Evolutionary conservation across 108 stramenopile genomes (phyloP).

Genomic region (Nitzschia inconspicua): DNA sequence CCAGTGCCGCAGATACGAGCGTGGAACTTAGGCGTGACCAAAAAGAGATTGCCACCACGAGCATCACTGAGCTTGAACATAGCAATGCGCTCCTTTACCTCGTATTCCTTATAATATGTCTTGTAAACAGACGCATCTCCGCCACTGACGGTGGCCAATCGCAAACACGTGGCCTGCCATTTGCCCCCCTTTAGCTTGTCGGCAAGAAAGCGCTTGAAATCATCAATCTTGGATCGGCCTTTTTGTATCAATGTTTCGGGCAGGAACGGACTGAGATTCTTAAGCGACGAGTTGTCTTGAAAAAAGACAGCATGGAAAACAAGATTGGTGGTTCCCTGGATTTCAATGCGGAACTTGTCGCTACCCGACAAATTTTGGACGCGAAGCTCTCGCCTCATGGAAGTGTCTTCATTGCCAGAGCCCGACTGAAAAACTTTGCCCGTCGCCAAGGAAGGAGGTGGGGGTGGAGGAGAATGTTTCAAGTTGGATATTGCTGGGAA

Average conservation of each 20-base stretch:
- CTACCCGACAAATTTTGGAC: constrained; percentile 24
- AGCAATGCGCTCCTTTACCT: constrained; percentile 54
- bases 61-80: constrained; percentile 51
- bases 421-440: not conserved
- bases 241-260: constrained; percentile 46
- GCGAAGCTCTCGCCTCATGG: constrained; percentile 3
- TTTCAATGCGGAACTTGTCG: constrained; percentile 18
- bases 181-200: constrained; percentile 50
- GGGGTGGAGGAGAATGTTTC: constrained; percentile 21
- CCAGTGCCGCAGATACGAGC: constrained; percentile 4
- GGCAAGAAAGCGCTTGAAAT: constrained; percentile 54
- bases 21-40: constrained; percentile 70
- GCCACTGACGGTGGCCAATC: constrained; percentile 38
- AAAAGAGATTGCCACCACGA: constrained; percentile 53
- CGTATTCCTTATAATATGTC: constrained; percentile 63
- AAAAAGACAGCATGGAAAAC: constrained; percentile 23
- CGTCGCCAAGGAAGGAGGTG: constrained; percentile 30
- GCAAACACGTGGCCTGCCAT: constrained; percentile 42
- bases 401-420: not conserved
- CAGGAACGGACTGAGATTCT: constrained; percentile 32
- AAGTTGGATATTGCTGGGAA: too few relatives aligned
- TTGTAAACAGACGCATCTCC: constrained; percentile 43
- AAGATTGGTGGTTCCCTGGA: constrained; percentile 11
- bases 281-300: constrained; percentile 10
- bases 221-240: constrained; percentile 50